These are phyloP conservation scores for Lasiosphaeria hispida DNA, from an alignment of 495 filamentous ascomycete genomes.

Conservation along the genomic window DNA sequence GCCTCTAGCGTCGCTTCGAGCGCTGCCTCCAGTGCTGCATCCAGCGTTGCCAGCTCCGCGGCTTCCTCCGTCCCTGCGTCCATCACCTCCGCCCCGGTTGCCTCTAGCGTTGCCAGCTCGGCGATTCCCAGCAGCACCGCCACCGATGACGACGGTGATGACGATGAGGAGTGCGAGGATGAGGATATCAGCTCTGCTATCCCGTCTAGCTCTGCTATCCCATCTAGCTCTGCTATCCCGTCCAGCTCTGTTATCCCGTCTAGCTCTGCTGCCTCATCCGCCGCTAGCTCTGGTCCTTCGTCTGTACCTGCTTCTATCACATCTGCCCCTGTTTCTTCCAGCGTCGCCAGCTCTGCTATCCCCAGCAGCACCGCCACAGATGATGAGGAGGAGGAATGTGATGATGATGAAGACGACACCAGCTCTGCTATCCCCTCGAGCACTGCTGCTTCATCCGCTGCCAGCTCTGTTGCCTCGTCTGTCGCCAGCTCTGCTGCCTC, in stretches of 20 bases:
- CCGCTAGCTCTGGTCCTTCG: neutral
- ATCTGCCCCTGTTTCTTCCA: neutral
- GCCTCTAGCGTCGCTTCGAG: neutral
- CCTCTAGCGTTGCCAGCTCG: constrained; percentile 6
- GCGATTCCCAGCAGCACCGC: constrained; percentile 6
- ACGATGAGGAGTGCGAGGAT: neutral
- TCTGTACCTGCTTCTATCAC: neutral
- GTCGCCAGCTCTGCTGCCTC: neutral
- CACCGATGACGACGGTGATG: constrained; percentile 10
- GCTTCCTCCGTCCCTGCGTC: constrained; percentile 7
- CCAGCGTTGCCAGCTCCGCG: constrained; percentile 1
- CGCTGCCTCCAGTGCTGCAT: neutral
- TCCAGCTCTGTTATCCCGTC: neutral
- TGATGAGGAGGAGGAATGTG: constrained; percentile 8
- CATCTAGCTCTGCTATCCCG: neutral
- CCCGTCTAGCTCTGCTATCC: neutral
- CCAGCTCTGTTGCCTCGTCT: neutral
- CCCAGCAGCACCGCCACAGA: constrained; percentile 5
- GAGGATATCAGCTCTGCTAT: neutral
- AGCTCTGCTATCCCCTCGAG: neutral
- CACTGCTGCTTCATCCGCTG: neutral
- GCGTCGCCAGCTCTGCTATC: constrained; percentile 7
- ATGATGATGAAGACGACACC: neutral
- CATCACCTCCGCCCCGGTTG: constrained; percentile 1
- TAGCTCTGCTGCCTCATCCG: neutral